Base-by-base conservation (phyloP, 2,329 filamentous ascomycete genomes). In the Curvularia hawaiiensis region DNA sequence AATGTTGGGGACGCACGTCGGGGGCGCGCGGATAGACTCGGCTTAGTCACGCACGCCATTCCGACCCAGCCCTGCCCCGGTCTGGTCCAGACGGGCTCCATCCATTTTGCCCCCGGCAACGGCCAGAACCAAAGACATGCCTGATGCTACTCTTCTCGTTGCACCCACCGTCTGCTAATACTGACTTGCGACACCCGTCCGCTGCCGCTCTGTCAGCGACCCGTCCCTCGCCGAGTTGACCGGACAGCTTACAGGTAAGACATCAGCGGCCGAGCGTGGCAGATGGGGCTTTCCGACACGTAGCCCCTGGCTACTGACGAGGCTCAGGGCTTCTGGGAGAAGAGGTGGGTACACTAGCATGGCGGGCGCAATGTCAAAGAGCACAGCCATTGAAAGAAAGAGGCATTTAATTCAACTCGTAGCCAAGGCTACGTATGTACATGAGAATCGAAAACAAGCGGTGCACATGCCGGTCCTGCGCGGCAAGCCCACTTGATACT, bases 1-100 rank as follows among this genome's bases (percentile, higher is more conserved):
- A 67, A 58, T 63, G 60, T 58, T 61, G 43, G 45, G 40, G 45
- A 51, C 44, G 53, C 56, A 60, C 57, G 62, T 54, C 54, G 51
- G 47, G 39, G 51, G 44, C 44, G 26, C 41, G 56, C 54, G 52
- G 28, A 53, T 45, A 52, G 50, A 48, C 35, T 50, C 48, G 50
- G 57, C 56, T 64, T 62, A 64, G 60, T 61, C 57, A 64, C 38
- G 28, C 38, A 46, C 35, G 47, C 38, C 47, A 48, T 50, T 54
- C 2, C 30, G 30, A 33, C 44, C 39, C 31, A 40, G 45, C 33
- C 51, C 20, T 43, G 12, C 35, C 43, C 55, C 26, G 30, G 26
- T 46, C 35, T 26, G 51, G 33, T 39, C 47, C 40, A 28, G 35
- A 26, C 16, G 40, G 47, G 20, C 43, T 45, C 50, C 31, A 33